phyloP scores from a whole-genome alignment of 2,329 filamentous ascomycete genomes.

The Ophiosphaerella narmari region DNA sequence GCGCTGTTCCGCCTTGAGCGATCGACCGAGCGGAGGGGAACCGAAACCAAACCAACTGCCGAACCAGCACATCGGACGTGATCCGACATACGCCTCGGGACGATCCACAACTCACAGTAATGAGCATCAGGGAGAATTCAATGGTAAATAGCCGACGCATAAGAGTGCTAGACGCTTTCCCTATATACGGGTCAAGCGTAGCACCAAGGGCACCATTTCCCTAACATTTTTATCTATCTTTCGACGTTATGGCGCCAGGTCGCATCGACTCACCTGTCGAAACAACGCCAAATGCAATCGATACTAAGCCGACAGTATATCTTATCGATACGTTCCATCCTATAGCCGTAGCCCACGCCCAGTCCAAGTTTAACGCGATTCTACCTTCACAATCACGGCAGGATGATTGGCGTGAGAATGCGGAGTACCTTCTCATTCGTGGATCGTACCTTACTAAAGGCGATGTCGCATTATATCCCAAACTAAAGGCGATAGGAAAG shows the following conservation, averaged over 20 bases:
- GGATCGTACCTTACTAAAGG: slow-evolving; percentile 45
- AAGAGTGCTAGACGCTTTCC: too few relatives aligned
- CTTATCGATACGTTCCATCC: slow-evolving; percentile 49
- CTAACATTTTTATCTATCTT: not conserved
- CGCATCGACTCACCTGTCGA: slow-evolving; percentile 9
- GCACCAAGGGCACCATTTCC: too few relatives aligned
- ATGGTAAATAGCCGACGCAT: too few relatives aligned
- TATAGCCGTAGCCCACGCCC: slow-evolving; percentile 41
- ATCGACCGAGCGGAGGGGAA: too few relatives aligned
- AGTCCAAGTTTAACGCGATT: slow-evolving; percentile 49
- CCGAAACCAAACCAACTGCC: too few relatives aligned
- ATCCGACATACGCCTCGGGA: too few relatives aligned
- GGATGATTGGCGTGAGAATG: slow-evolving; percentile 49
- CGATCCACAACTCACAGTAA: too few relatives aligned
- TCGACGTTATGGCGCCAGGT: slow-evolving; percentile 11
- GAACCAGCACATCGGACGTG: too few relatives aligned
- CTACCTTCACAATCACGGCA: slow-evolving; percentile 42
- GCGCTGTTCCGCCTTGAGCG: too few relatives aligned
- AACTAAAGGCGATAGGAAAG: slow-evolving; percentile 52
- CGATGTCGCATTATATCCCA: slow-evolving; percentile 45
- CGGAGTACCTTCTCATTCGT: slow-evolving; percentile 48
- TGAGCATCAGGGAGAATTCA: too few relatives aligned
- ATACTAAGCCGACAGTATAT: slow-evolving; percentile 46
- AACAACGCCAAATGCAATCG: not conserved
- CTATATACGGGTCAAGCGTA: too few relatives aligned